Base-by-base conservation (phyloP, 108 stramenopile species). In the Schizochytrium sp. region DNA sequence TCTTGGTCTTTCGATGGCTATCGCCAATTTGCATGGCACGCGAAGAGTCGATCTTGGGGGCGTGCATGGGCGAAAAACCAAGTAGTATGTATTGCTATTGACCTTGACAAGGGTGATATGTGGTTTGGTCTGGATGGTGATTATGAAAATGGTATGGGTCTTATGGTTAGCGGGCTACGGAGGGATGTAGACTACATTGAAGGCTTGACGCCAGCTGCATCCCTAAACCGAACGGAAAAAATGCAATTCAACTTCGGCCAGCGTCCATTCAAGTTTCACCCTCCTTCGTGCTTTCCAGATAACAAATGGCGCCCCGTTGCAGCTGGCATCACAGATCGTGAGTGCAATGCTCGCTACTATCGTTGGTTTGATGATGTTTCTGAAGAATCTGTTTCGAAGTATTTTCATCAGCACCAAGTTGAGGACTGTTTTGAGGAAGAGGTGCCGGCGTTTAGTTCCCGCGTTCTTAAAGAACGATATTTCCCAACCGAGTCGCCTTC, bases 1-100 rank as follows among this genome's bases (percentile, higher is more conserved):
- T 97, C 97, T 2, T 98, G 97, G 96, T 96, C 96, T 15, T 98
- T 93, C 90, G 98, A 98, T 92, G 98, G 98, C 10, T 98, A 97
- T 96, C 92, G 98, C 90, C 72, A 96, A 61, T 97, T 96, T 88
- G 92, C 95, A 40, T 98, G 98, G 98, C 97, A 98, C 91, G 91
- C 94, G 57, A 93, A 87, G 38, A 95, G 95, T 50, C 95, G 95
- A 46, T 95, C 96, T 72, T 98, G 97, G 97, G 98, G 98, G 40
- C 96, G 96, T 61, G 92, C 95, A 76, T 98, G 98, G 98, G 90
- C 93, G 42, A 95, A 95, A 89, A 96, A 96, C 28, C 97, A 97
- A 88, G 93, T 96, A 57, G 92, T 98, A 87, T 97, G 98, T 12
- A 96, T 95, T 61, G 88, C 95, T 19, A 94, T 97, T 41, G 98